phyloP scores from a whole-genome alignment of 2,329 filamentous ascomycete species.

The Ilyonectria robusta region DNA sequence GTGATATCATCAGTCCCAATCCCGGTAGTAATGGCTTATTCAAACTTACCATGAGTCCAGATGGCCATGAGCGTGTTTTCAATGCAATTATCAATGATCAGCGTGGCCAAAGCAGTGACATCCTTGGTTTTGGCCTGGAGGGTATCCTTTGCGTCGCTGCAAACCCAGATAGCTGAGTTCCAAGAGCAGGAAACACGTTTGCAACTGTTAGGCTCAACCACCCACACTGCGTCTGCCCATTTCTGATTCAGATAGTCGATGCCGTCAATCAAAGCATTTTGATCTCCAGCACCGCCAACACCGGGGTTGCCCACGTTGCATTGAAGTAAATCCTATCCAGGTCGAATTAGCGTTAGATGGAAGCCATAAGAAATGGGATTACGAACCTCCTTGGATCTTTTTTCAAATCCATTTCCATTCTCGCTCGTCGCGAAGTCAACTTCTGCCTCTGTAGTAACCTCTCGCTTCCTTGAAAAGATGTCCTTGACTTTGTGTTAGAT shows the following conservation, averaged over 20 bases:
- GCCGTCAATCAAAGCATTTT: background rate
- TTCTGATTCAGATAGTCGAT: background rate
- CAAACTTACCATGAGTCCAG: background rate
- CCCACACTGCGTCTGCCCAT: background rate
- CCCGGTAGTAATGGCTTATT: background rate
- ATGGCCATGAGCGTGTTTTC: background rate
- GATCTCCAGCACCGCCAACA: background rate
- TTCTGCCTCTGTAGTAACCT: background rate
- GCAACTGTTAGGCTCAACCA: background rate
- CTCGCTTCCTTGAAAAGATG: background rate
- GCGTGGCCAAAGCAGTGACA: background rate
- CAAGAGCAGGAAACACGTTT: slow-evolving; percentile 7
- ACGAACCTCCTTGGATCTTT: background rate
- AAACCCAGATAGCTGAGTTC: slow-evolving; percentile 7
- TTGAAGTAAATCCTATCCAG: background rate
- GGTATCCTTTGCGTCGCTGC: background rate
- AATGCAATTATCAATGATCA: background rate
- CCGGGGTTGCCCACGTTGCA: background rate
- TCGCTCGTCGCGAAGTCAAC: background rate
- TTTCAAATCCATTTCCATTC: background rate
- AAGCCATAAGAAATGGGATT: background rate
- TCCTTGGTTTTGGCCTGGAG: background rate
- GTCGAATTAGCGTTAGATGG: background rate
- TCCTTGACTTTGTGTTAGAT: background rate
- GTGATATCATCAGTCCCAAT: background rate